Evolutionary conservation across 202 grass and related monocot genomes (phyloP).

Genomic region (Hordeum pubiflorum): DNA sequence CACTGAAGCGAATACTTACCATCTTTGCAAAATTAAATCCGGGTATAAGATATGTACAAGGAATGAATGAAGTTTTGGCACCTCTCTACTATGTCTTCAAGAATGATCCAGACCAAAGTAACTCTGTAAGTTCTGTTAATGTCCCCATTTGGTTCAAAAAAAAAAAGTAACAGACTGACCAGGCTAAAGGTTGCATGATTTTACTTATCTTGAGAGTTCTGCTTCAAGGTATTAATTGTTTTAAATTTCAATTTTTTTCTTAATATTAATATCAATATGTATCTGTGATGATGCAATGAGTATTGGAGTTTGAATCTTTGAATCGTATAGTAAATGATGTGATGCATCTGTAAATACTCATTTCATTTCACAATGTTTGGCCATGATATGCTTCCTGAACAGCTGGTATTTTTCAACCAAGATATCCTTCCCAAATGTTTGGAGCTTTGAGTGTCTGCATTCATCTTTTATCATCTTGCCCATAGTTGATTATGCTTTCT

Average conservation of each 20-base stretch:
- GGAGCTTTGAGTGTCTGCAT: neutral
- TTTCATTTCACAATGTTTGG: neutral
- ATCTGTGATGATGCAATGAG: neutral
- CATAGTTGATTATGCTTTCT: neutral
- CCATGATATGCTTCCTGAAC: neutral
- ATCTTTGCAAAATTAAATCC: conserved; percentile 98
- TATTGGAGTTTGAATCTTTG: neutral
- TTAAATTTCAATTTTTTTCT: neutral
- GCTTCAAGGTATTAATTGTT: neutral
- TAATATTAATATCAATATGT: neutral
- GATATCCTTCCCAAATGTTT: neutral
- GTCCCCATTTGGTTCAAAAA: neutral
- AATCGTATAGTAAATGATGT: neutral
- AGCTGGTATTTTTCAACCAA: neutral
- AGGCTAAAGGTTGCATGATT: neutral
- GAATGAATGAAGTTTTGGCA: conserved; percentile 98
- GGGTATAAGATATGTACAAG: conserved; percentile 96
- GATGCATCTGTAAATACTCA: neutral
- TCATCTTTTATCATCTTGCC: neutral
- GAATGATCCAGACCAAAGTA: conserved; percentile 64
- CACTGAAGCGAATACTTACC: conserved; percentile 79
- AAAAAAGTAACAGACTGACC: neutral
- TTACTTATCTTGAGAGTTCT: neutral
- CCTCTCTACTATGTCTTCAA: conserved; percentile 92
- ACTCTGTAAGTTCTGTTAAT: conserved; percentile 43